A percentile compares a stretch with the other conserved stretches of the same genome.
Evolutionary conservation across 1,284 basidiomycete species (phyloP).

Genomic region (Lentinula novae-zelandiae): DNA sequence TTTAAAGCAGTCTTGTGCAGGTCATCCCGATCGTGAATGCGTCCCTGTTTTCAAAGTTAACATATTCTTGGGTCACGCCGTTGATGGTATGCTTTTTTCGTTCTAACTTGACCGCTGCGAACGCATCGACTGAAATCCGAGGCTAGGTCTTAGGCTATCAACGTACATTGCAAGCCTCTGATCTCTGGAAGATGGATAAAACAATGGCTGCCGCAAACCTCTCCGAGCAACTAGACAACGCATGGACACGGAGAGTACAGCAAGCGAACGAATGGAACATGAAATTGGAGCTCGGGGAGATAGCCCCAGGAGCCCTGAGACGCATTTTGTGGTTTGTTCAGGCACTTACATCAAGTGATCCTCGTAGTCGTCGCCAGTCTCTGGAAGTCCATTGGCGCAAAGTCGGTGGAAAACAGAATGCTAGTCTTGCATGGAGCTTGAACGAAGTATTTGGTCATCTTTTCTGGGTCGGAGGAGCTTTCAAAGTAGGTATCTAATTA

Average conservation of each 20-base stretch:
- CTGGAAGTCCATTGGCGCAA: slow-evolving; percentile 49
- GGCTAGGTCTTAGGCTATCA: slow-evolving; percentile 57
- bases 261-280: slow-evolving; percentile 54
- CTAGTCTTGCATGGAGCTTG: slow-evolving; percentile 64
- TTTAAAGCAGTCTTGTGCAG: not conserved
- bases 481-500: slow-evolving; percentile 33
- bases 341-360: slow-evolving; percentile 23
- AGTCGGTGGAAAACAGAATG: slow-evolving; percentile 41
- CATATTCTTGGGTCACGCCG: slow-evolving; percentile 65
- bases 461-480: slow-evolving; percentile 68
- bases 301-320: slow-evolving; percentile 33
- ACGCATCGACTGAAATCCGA: not conserved
- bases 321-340: slow-evolving; percentile 41
- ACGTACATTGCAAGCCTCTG: slow-evolving; percentile 67
- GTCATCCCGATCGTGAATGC: slow-evolving; percentile 55
- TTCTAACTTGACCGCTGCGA: not conserved
- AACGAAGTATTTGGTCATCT: slow-evolving; percentile 66
- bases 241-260: slow-evolving; percentile 43
- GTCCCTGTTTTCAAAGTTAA: slow-evolving; percentile 53
- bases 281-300: slow-evolving; percentile 43
- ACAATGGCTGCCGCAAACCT: slow-evolving; percentile 48
- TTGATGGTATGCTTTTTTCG: slow-evolving; percentile 48
- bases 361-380: slow-evolving; percentile 26
- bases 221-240: slow-evolving; percentile 44
- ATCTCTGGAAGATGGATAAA: slow-evolving; percentile 68